Evolutionary conservation across 2,329 filamentous ascomycete species (phyloP).

Genomic region (Aspergillus novoparasiticus): DNA sequence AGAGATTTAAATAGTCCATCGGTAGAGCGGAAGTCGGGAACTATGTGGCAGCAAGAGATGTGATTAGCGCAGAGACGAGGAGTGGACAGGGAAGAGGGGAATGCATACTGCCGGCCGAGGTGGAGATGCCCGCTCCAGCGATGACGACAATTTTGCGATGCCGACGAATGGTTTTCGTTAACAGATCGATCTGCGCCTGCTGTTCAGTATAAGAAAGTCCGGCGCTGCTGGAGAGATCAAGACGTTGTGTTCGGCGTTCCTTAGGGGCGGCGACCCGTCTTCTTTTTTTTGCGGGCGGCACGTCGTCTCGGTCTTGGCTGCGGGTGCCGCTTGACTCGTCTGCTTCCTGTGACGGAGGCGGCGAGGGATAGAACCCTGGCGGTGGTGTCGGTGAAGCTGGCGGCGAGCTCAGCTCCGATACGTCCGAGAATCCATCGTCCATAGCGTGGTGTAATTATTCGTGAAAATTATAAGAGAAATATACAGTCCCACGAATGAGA

Average conservation of each 20-base stretch:
- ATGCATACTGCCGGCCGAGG: conserved; percentile 83
- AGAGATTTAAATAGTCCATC: conserved; percentile 86
- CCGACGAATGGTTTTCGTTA: conserved; percentile 75
- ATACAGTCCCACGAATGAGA: background rate
- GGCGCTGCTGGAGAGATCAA: conserved; percentile 62
- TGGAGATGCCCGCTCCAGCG: conserved; percentile 94
- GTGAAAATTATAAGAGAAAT: background rate
- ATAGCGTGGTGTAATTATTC: conserved; percentile 22
- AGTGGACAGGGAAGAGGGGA: conserved; percentile 18
- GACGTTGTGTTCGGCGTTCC: conserved; percentile 76
- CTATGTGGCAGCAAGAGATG: conserved; percentile 45
- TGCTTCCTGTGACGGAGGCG: conserved; percentile 46
- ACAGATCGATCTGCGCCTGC: conserved; percentile 64
- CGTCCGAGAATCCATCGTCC: conserved; percentile 36
- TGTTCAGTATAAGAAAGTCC: conserved; percentile 51
- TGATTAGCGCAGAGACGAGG: background rate
- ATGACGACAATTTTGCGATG: conserved; percentile 97
- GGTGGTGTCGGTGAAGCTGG: conserved; percentile 43
- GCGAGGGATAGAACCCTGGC: conserved; percentile 43
- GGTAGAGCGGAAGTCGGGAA: conserved; percentile 94
- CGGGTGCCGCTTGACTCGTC: conserved; percentile 39
- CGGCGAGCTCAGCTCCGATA: conserved; percentile 46
- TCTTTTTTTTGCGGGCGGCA: conserved; percentile 74
- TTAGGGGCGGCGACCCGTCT: conserved; percentile 64
- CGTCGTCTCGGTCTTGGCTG: conserved; percentile 62